Evolutionary conservation across 2,329 filamentous ascomycete species (phyloP).

Genomic region (Hypoxylon sp.): DNA sequence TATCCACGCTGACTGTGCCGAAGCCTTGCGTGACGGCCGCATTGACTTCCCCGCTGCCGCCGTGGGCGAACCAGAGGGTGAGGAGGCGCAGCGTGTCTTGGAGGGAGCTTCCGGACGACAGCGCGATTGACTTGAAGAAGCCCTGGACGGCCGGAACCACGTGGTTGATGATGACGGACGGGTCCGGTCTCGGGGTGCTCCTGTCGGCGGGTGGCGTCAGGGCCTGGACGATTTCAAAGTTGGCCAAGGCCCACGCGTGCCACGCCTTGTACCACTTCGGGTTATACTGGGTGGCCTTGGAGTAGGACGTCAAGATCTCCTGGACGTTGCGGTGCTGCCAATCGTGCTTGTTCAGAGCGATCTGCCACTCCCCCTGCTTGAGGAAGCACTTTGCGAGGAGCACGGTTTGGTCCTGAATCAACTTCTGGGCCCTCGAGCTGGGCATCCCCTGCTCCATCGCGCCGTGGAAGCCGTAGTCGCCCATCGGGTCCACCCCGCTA

Average conservation of each 20-base stretch:
- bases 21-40: constrained; percentile 90
- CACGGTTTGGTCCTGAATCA: constrained; percentile 71
- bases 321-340: constrained; percentile 90
- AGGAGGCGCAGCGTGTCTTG: constrained; percentile 94
- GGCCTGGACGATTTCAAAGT: constrained; percentile 96
- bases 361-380: constrained; percentile 96
- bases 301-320: constrained; percentile 91
- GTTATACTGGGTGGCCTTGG: constrained; percentile 92
- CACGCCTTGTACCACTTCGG: constrained; percentile 98
- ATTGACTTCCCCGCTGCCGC: constrained; percentile 89
- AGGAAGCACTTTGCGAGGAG: constrained; percentile 96
- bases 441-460: constrained; percentile 60
- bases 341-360: constrained; percentile 83
- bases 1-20: constrained; percentile 91
- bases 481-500: constrained; percentile 59
- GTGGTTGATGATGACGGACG: constrained; percentile 81
- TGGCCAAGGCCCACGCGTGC: constrained; percentile 98
- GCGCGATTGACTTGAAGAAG: constrained; percentile 96
- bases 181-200: constrained; percentile 63
- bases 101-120: constrained; percentile 91
- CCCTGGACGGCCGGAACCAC: constrained; percentile 95
- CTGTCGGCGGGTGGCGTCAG: constrained; percentile 76
- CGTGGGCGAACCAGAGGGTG: constrained; percentile 96
- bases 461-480: constrained; percentile 65
- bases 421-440: constrained; percentile 64